Evolutionary conservation across 2,329 filamentous ascomycete genomes (phyloP).

Genomic region (Sclerotinia borealis): DNA sequence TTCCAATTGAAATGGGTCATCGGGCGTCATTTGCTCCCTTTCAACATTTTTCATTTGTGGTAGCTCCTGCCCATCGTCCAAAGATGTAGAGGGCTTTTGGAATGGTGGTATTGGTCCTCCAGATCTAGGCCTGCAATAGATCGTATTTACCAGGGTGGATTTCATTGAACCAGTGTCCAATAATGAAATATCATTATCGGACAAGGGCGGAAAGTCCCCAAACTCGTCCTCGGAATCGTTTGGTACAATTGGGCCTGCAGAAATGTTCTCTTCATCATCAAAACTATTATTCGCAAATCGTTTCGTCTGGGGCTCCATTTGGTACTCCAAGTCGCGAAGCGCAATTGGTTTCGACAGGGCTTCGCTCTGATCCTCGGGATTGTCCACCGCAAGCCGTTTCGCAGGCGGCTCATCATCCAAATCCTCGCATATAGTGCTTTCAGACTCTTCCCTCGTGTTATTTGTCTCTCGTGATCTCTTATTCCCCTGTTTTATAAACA

Average conservation of each 20-base stretch:
- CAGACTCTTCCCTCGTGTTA: conserved; percentile 19
- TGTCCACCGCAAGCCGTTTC: background rate
- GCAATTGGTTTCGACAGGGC: background rate
- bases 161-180: conserved; percentile 1
- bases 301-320: background rate
- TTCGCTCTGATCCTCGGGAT: background rate
- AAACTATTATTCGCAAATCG: background rate
- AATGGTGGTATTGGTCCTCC: background rate
- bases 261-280: background rate
- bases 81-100: too few species aligned
- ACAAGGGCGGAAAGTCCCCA: conserved; percentile 30
- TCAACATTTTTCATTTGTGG: conserved; percentile 5
- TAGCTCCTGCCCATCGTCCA: background rate
- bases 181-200: conserved; percentile 25
- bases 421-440: conserved; percentile 9
- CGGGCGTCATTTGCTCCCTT: background rate
- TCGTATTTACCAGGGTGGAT: background rate
- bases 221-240: conserved; percentile 31
- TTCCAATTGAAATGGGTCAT: background rate
- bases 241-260: conserved; percentile 3
- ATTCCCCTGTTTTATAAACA: conserved; percentile 39
- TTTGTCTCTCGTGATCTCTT: conserved; percentile 25
- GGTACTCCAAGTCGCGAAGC: background rate
- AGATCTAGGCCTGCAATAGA: background rate
- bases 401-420: background rate